Conservation (phyloP, 805 yeast species). For the Ogataea naganishii region DNA sequence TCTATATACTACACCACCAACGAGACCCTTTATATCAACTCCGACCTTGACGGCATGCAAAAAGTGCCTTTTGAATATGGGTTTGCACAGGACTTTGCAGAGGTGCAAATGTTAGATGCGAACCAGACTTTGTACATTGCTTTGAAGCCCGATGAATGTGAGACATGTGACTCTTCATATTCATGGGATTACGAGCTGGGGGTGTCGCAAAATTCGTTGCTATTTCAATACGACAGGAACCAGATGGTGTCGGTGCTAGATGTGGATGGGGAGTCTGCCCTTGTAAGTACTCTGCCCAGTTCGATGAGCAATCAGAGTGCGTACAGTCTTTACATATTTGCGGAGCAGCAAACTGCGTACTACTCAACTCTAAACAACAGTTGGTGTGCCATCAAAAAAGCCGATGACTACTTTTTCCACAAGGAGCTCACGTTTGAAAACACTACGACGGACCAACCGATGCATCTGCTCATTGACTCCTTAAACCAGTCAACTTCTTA, state of each 20-base stretch:
- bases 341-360: constrained; percentile 26
- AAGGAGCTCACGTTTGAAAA: constrained; percentile 13
- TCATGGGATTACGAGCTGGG: constrained; percentile 62
- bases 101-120: constrained; percentile 6
- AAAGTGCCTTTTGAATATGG: constrained; percentile 14
- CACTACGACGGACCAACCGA: constrained; percentile 7
- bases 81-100: constrained; percentile 15
- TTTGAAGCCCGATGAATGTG: constrained; percentile 15
- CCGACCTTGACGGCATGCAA: constrained; percentile 7
- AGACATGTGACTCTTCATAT: constrained; percentile 8
- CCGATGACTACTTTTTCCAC: constrained; percentile 1
- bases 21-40: constrained; percentile 8
- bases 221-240: constrained; percentile 61
- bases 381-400: constrained; percentile 63
- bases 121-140: constrained; percentile 11
- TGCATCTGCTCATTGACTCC: constrained; percentile 54
- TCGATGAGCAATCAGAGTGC: constrained; percentile 5
- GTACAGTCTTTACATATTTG: constrained; percentile 39
- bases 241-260: constrained; percentile 54
- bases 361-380: constrained; percentile 39
- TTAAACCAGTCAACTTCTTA: constrained; percentile 56
- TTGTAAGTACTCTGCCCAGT: constrained; percentile 26
- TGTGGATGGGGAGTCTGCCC: constrained; percentile 58
- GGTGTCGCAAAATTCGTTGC: constrained; percentile 51
- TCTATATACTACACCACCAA: constrained; percentile 19